phyloP scores from a whole-genome alignment of 2,329 filamentous ascomycete species.

The Penicillium brasilianum region DNA sequence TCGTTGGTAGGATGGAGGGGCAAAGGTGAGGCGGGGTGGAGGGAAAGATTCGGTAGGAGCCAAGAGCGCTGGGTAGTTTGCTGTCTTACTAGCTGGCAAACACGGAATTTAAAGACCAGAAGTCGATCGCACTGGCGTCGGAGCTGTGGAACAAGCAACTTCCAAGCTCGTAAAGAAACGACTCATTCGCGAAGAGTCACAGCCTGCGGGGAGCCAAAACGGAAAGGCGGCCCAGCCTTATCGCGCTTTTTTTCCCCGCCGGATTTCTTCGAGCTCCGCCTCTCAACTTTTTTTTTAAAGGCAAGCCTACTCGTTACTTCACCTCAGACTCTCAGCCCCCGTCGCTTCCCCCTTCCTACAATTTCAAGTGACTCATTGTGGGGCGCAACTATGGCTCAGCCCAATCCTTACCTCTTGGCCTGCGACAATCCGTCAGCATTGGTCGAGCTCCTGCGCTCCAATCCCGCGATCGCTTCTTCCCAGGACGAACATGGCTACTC shows the following conservation, averaged over 20 bases:
- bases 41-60: background rate
- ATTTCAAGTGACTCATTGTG: conserved; percentile 16
- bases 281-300: background rate
- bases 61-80: background rate
- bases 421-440: conserved; percentile 79
- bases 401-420: conserved; percentile 74
- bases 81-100: background rate
- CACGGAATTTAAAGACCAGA: background rate
- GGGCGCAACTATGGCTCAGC: conserved; percentile 40
- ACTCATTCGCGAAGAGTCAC: conserved; percentile 18
- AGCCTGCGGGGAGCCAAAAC: conserved; percentile 31
- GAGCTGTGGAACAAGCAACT: conserved; percentile 2
- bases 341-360: background rate
- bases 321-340: background rate
- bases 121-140: background rate
- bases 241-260: conserved; percentile 16
- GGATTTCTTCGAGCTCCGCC: conserved; percentile 3
- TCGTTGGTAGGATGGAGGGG: conserved; percentile 13
- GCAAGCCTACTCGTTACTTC: background rate
- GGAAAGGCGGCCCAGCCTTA: conserved; percentile 26
- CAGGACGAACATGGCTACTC: conserved; percentile 96
- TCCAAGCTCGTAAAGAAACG: background rate
- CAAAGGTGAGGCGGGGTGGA: conserved; percentile 13
- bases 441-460: conserved; percentile 72
- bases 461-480: conserved; percentile 74